Evolutionary conservation across 345 rosid genomes (phyloP), one percentile per base, ranked within the genome.

Genomic region (Bruguiera sexangula): DNA sequence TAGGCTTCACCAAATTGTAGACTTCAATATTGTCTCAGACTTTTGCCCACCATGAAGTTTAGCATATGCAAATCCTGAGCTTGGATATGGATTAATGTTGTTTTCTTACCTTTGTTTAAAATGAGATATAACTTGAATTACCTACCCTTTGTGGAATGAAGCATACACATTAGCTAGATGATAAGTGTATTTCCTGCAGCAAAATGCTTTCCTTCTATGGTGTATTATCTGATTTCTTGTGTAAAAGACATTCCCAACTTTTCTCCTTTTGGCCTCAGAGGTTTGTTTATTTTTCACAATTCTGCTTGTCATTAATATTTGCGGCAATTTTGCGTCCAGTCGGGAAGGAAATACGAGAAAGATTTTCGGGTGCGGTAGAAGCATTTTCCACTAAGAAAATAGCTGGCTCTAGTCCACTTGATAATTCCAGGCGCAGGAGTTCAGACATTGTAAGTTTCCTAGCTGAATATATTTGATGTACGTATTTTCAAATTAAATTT

Each of bases 331-430:
- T 66, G 11, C 46, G 66, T 77, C 18, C 77, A 88, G 98, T 82
- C 61, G 96, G 93, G 60, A 92, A 89, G 76, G 97, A 93, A 62
- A 81, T 86, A 60, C 86, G 91, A 27, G 97, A 87, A 62, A 87
- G 86, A 85, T 83, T 88, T 34, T 75, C 96, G 11, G 93, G 97
- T 65, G 93, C 93, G 39, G 87, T 92, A 58, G 97, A 92, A 72
- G 90, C 92, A 63, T 87, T 92, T 74, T 82, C 88, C 21, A 80
- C 97, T 67, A 79, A 88, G 65, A 92, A 84, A 76, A 80, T 75
- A 37, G 52, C 89, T 39, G 85, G 84, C 43, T 84, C 85, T 75
- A 85, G 84, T 7, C 80, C 78, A 65, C 93, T 77, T 69, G 93
- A 89, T 70, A 82, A 67, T 67, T 77, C 80, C 31, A 80, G 90